Evolutionary conservation across 345 rosid genomes (phyloP).

Genomic region (Brassica carinata): DNA sequence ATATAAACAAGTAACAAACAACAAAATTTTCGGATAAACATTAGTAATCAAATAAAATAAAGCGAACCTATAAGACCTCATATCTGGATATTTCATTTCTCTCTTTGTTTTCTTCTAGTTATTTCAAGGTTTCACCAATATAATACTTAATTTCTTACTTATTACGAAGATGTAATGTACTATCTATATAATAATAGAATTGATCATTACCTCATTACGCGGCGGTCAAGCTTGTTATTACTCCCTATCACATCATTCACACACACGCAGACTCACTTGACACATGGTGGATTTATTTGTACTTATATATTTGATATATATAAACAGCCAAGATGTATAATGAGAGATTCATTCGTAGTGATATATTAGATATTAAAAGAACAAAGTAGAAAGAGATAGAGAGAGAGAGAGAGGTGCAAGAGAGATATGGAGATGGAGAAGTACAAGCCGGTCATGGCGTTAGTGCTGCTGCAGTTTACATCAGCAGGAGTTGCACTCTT

Average conservation of each 20-base stretch:
- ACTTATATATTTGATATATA: not conserved
- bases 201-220: constrained; percentile 16
- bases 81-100: not conserved
- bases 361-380: not conserved
- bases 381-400: not conserved
- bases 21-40: not conserved
- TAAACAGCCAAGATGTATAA: not conserved
- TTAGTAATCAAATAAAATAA: not conserved
- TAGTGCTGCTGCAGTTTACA: constrained; percentile 36
- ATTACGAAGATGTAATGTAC: not conserved
- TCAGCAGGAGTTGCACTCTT: constrained; percentile 44
- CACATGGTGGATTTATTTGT: constrained; percentile 23
- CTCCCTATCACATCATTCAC: constrained; percentile 16
- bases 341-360: not conserved
- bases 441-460: constrained; percentile 44
- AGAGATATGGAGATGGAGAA: constrained; percentile 20
- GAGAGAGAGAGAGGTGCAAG: not conserved
- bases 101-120: not conserved
- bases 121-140: not conserved
- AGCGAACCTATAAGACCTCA: not conserved
- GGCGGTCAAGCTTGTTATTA: constrained; percentile 16
- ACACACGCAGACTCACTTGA: constrained; percentile 1
- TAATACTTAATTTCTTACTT: not conserved
- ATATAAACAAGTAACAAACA: not conserved
- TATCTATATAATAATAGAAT: not conserved